A percentile compares a stretch with the other conserved stretches of the same genome.
phyloP scores from a whole-genome alignment of 495 filamentous ascomycete genomes.

The Tuber magnatum region DNA sequence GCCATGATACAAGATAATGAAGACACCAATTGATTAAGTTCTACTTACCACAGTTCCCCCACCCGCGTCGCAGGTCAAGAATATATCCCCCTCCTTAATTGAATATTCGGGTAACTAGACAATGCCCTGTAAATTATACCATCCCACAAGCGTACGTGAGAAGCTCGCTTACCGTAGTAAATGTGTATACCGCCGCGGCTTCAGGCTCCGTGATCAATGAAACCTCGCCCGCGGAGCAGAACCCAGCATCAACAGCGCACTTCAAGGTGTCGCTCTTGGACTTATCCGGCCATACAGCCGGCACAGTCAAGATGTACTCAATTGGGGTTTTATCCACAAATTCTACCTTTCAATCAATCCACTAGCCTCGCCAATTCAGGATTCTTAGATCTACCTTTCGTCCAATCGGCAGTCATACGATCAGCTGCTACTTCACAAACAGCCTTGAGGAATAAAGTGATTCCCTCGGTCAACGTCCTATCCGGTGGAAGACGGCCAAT shows the following conservation, averaged over 20 bases:
- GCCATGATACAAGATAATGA: neutral
- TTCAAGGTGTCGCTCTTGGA: constrained; percentile 59
- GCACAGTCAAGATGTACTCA: constrained; percentile 30
- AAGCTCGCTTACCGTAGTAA: constrained; percentile 9
- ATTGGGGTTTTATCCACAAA: constrained; percentile 24
- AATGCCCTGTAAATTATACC: neutral
- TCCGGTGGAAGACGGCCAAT: neutral
- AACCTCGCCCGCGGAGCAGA: constrained; percentile 38
- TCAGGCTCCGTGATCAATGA: constrained; percentile 55
- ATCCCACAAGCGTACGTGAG: neutral
- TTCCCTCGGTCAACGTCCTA: neutral
- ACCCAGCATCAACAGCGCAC: constrained; percentile 61
- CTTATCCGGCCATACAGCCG: constrained; percentile 55
- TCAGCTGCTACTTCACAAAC: neutral
- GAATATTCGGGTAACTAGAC: constrained; percentile 9
- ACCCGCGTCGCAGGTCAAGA: constrained; percentile 53
- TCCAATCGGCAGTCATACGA: neutral
- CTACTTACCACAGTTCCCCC: constrained; percentile 48
- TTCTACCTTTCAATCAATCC: constrained; percentile 3
- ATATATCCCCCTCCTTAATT: constrained; percentile 22
- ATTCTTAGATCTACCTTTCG: neutral
- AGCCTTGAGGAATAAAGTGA: constrained; percentile 1
- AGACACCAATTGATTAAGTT: neutral
- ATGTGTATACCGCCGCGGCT: constrained; percentile 49
- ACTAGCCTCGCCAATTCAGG: neutral